Base-by-base conservation (phyloP, 257 asterid genomes). In the Petunia axillaris region DNA sequence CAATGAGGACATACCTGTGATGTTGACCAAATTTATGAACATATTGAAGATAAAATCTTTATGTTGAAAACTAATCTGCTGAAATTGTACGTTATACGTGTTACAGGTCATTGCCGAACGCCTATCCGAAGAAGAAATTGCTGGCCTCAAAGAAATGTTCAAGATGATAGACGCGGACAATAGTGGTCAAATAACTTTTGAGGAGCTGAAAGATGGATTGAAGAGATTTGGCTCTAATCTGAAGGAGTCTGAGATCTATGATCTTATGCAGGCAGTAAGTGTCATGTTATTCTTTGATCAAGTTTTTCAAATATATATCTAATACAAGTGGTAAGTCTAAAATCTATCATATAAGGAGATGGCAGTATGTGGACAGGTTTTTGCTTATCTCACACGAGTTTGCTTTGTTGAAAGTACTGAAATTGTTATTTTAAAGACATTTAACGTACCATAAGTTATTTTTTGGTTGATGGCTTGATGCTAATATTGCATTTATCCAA, bases 261-360 rank as follows among this genome's bases (percentile, higher is more conserved):
- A 94, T 83, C 97, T 94, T 64, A 94, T 94, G 98, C 97, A 94
- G 85, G 98, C 98, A 4, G 98, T 94, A 86, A 91, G 90, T 80
- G 81, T 77, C 84, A 16, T 11, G 50, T 13, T 13, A 73, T 13
- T 73, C 46, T 4, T 50, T 50, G 13, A 73, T 50, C 0, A 35
- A 50, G 16, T 5, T 73, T 50, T 11, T 52, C 55, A 52, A 52
- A 52, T 52, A 11, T 52, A 9, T 52, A 9, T 52, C 15, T 52
- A 52, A 52, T 52, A 8, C 55, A 9, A 52, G 55, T 14, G 10
- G 55, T 52, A 52, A 52, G 10, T 52, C 14, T 13, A n/a, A 54
- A 1, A 71, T 71, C 3, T 11, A 13, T 50, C 62, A 1, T 50
- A 1, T 1, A 2, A 11, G 6, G 77, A 73, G 62, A 73, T 50